Base-by-base conservation (phyloP, 305 asterid species). In the Lippia alba region DNA sequence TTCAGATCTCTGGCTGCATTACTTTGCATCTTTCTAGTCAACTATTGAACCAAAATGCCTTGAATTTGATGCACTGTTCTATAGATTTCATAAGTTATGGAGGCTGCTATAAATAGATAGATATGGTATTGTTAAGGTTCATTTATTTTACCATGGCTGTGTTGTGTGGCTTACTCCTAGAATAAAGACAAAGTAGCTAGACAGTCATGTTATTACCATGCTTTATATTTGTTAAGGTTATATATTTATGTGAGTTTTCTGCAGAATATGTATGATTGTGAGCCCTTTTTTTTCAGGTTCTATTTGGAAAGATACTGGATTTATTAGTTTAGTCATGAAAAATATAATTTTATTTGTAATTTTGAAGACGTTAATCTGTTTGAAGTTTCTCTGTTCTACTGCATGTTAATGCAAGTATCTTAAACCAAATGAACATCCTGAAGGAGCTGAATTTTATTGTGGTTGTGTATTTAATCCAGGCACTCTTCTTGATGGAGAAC, bases 401-500 rank as follows among this genome's bases (percentile, higher is more conserved):
- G 64, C 75, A 65, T 71, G 61, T 64, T 69, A 56, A 14, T 12
- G 56, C 59, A 49, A 24, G 59, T 12, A 71, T 53, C 51, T 71
- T 36, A 20, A 58, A 63, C 64, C 16, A n/a, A 63, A 45, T 40
- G 74, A 51, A 56, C 56, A 11, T 80, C 70, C 72, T 57, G 44
- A 64, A 44, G 62, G 74, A 60, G 61, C 58, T 72, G 71, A 72
- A 75, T 73, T 51, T 18, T 77, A 46, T 50, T 55, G 34, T 64
- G 41, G 57, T 75, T 61, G 50, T 66, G 18, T 71, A 65, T 63
- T 70, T 54, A 49, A 73, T 84, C 20, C 62, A 94, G 99, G 91
- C 72, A 90, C 97, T 75, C 67, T 65, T 67, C 76, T 95, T 79
- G 97, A 95, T 76, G 99, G 98, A 68, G 91, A 95, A 76, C 99